Evolutionary conservation across 78 protist species (phyloP).

Genomic region (Guillardia theta): DNA sequence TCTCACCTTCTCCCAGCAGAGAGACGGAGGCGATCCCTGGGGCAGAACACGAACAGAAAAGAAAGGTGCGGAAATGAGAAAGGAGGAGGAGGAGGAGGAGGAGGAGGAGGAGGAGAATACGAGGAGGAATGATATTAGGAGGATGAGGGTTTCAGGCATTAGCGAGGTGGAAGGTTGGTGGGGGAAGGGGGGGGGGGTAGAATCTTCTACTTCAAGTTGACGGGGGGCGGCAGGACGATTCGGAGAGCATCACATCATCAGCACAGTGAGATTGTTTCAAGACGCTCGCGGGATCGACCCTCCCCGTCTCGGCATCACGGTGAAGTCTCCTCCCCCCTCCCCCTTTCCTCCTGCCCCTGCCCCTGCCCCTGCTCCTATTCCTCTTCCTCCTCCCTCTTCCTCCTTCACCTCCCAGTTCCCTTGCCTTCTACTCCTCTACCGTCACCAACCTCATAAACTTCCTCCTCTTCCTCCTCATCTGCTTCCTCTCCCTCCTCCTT

Average conservation of each 20-base stretch:
- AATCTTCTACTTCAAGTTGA: too few relatives aligned
- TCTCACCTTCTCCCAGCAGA: too few relatives aligned
- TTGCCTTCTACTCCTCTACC: background rate
- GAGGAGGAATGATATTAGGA: too few relatives aligned
- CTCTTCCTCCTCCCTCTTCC: background rate
- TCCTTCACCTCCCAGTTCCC: background rate
- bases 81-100: too few relatives aligned
- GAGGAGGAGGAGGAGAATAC: too few relatives aligned
- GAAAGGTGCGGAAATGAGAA: too few relatives aligned
- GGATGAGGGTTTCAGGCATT: too few relatives aligned
- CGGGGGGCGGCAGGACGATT: background rate
- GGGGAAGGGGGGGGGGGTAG: too few relatives aligned
- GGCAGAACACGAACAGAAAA: background rate
- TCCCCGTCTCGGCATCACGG: constrained; percentile 10
- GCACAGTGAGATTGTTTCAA: background rate
- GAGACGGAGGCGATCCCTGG: background rate
- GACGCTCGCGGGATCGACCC: background rate
- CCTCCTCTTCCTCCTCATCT: background rate
- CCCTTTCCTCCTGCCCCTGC: background rate
- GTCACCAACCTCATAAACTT: too few relatives aligned
- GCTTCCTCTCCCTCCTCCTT: background rate
- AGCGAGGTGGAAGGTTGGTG: too few relatives aligned
- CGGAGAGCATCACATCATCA: background rate
- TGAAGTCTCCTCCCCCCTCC: background rate
- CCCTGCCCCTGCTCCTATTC: background rate